phyloP scores from a whole-genome alignment of 108 stramenopile genomes.

The Phaeodactylum tricornutum region DNA sequence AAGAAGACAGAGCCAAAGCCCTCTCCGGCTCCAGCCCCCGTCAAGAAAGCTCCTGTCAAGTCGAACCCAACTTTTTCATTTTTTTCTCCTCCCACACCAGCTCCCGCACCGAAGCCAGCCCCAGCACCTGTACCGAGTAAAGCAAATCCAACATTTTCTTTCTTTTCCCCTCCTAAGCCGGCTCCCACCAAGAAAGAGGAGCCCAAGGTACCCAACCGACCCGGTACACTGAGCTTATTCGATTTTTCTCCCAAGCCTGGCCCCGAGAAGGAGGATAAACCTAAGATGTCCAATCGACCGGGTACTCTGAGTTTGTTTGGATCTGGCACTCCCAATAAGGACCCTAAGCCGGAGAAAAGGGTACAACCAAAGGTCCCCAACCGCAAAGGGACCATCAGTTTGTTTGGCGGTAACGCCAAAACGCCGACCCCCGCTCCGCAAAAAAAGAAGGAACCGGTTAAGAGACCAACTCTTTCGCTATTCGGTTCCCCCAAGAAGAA shows the following conservation, averaged over 20 bases:
- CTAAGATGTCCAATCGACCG: no score
- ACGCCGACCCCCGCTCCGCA: neutral
- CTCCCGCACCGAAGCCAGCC: conserved; percentile 3
- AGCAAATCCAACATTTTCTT: conserved; percentile 8
- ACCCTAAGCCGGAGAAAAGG: neutral
- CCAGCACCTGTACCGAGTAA: conserved; percentile 8
- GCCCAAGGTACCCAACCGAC: conserved; percentile 8
- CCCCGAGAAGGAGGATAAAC: no score
- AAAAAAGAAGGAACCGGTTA: no score
- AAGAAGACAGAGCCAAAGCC: conserved; percentile 14
- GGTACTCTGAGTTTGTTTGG: neutral
- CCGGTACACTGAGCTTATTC: conserved; percentile 15
- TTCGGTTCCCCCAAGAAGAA: conserved; percentile 18
- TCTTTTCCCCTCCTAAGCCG: conserved; percentile 11
- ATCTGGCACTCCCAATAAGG: no score
- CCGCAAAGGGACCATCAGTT: conserved; percentile 28
- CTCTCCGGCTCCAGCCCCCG: conserved; percentile 16
- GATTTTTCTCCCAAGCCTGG: no score
- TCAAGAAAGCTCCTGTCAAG: conserved; percentile 3
- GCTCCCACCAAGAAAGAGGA: conserved; percentile 15
- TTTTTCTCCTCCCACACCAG: neutral
- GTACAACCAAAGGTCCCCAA: conserved; percentile 7
- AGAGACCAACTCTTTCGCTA: conserved; percentile 23
- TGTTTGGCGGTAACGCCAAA: conserved; percentile 19
- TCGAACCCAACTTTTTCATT: conserved; percentile 11